A percentile compares a stretch with the other conserved stretches of the same genome.
Evolutionary conservation across 148 eudicot species (phyloP).

Genomic region (Tetragonia tetragonoides): DNA sequence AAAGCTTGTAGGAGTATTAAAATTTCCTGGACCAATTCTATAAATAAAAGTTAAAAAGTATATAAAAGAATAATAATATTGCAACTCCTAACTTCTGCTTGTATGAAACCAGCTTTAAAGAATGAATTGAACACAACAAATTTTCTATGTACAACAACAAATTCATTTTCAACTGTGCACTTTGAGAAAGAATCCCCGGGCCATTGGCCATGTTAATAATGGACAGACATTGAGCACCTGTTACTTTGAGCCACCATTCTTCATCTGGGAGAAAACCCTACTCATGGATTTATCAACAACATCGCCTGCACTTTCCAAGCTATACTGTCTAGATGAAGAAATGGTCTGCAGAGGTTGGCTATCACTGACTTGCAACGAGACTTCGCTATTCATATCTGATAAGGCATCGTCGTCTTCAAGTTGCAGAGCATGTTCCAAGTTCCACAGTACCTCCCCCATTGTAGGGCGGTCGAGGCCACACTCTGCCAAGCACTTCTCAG

Average conservation of each 20-base stretch:
- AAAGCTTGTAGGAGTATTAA: no score
- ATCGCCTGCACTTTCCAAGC: constrained; percentile 44
- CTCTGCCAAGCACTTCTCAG: constrained; percentile 58
- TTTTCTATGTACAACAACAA: constrained; percentile 13
- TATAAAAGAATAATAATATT: no score
- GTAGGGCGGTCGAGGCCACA: constrained; percentile 48
- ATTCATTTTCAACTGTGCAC: constrained; percentile 11
- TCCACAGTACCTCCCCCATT: constrained; percentile 61
- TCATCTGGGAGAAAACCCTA: constrained; percentile 53
- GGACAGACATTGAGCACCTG: background rate
- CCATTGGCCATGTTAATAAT: background rate
- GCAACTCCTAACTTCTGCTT: background rate
- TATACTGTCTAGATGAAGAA: constrained; percentile 32
- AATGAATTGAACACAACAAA: constrained; percentile 17
- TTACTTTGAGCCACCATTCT: constrained; percentile 33
- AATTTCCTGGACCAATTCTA: no score
- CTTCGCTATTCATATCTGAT: constrained; percentile 11
- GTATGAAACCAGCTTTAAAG: constrained; percentile 11
- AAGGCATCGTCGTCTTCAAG: constrained; percentile 37
- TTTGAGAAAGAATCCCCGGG: background rate
- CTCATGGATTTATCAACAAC: constrained; percentile 51
- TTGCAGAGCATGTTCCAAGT: constrained; percentile 53
- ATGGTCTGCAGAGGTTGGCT: constrained; percentile 24
- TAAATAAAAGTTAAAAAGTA: no score
- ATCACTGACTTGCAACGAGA: constrained; percentile 22